These are phyloP conservation scores for Lenwebbia sp. DNA, from an alignment of 345 rosid species.

Conservation along the genomic window DNA sequence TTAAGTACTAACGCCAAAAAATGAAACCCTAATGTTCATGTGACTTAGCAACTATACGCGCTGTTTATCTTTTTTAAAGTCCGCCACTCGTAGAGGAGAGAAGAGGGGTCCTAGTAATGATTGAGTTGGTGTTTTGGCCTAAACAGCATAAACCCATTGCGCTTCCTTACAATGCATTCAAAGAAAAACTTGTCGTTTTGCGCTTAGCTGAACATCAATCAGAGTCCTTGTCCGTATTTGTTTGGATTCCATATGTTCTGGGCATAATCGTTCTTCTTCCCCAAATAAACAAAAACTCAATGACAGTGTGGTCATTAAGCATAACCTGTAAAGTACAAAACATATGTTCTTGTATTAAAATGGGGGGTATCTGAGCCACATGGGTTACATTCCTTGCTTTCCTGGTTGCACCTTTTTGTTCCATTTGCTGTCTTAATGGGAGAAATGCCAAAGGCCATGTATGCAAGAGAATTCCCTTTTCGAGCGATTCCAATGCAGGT, in stretches of 20 bases:
- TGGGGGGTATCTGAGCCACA: constrained; percentile 30
- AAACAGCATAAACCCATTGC: not conserved
- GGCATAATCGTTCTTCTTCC: constrained; percentile 8
- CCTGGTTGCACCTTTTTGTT: constrained; percentile 23
- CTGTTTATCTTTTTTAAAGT: not conserved
- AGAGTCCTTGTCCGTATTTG: constrained; percentile 11
- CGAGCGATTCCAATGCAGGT: constrained; percentile 24
- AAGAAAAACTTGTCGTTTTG: not conserved
- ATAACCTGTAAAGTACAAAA: not conserved
- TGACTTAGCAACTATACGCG: not conserved
- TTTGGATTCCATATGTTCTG: constrained; percentile 25
- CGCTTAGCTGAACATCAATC: not conserved
- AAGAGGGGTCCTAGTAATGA: not conserved
- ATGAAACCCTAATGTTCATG: not conserved
- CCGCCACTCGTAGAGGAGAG: not conserved
- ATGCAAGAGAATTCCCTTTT: constrained; percentile 32
- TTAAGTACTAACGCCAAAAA: not conserved
- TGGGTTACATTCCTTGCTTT: constrained; percentile 36
- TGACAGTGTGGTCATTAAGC: not conserved
- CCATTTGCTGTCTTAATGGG: constrained; percentile 20
- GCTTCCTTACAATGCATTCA: not conserved
- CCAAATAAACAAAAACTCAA: not conserved
- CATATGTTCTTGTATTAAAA: not conserved
- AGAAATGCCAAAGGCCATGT: constrained; percentile 16
- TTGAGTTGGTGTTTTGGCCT: not conserved